Percentiles rank a stretch among this genome's conserved stretches.
Evolutionary conservation across 805 yeast genomes (phyloP).

Genomic region (Metschnikowia amazonensis): DNA sequence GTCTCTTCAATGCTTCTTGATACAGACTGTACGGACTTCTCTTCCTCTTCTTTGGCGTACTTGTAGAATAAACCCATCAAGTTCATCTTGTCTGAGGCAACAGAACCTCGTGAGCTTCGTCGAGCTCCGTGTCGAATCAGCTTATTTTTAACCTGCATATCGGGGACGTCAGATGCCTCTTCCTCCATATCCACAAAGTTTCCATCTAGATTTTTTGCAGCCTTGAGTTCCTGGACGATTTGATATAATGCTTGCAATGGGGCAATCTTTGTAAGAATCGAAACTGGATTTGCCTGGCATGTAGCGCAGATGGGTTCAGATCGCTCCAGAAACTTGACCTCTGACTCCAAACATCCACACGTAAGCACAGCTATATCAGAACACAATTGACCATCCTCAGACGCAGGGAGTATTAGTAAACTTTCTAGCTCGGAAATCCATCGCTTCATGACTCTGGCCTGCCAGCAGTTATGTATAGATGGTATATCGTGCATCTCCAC

Average conservation of each 20-base stretch:
- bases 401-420: constrained; percentile 25
- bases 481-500: background rate
- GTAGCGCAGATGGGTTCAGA: constrained; percentile 21
- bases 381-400: constrained; percentile 14
- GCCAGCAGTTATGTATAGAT: background rate
- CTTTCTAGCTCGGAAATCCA: constrained; percentile 19
- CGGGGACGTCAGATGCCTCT: background rate
- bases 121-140: constrained; percentile 8
- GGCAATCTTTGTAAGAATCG: constrained; percentile 25
- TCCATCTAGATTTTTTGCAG: background rate
- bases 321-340: constrained; percentile 21
- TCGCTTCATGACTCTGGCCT: constrained; percentile 1
- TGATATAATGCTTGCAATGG: constrained; percentile 34
- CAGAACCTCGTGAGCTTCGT: constrained; percentile 9
- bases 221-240: constrained; percentile 17
- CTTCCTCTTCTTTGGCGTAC: constrained; percentile 36
- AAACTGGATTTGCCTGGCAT: constrained; percentile 21
- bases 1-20: constrained; percentile 1
- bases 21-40: background rate
- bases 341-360: constrained; percentile 42
- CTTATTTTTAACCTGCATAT: background rate
- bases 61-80: constrained; percentile 29
- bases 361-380: constrained; percentile 35
- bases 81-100: constrained; percentile 6
- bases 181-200: background rate